Percentiles rank a stretch among this genome's conserved stretches.
These are phyloP conservation scores for Cyberlindnera subsufficiens DNA, from an alignment of 805 yeast species.

Conservation along the genomic window DNA sequence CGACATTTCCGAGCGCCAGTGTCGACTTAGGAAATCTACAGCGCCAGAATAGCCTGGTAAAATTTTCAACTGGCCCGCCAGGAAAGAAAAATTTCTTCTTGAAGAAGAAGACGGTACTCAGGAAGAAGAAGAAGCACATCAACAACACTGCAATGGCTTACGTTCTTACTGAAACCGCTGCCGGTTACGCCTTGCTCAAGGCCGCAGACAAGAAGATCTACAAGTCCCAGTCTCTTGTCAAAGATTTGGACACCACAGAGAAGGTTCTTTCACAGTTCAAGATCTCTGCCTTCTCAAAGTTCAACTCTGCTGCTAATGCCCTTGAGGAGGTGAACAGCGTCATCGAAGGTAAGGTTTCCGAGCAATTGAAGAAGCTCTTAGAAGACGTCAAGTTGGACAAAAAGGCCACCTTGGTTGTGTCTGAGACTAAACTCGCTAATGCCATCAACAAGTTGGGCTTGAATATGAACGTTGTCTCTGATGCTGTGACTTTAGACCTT, in stretches of 20 bases:
- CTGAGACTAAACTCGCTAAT: slow-evolving; percentile 94
- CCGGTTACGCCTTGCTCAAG: slow-evolving; percentile 96
- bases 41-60: neutral
- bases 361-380: slow-evolving; percentile 70
- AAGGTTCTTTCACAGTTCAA: slow-evolving; percentile 88
- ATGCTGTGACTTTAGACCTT: slow-evolving; percentile 90
- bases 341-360: slow-evolving; percentile 90
- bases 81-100: slow-evolving; percentile 5
- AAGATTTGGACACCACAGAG: slow-evolving; percentile 76
- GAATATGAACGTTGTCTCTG: slow-evolving; percentile 83
- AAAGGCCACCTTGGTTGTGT: slow-evolving; percentile 81
- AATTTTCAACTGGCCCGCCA: neutral
- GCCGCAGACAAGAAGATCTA: slow-evolving; percentile 96
- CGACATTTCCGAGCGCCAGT: too few species aligned
- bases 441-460: slow-evolving; percentile 92
- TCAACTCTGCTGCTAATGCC: slow-evolving; percentile 91
- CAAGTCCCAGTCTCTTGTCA: slow-evolving; percentile 68
- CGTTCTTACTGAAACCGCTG: slow-evolving; percentile 96
- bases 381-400: slow-evolving; percentile 74
- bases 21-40: too few species aligned
- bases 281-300: slow-evolving; percentile 92
- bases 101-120: neutral
- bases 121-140: neutral
- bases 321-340: slow-evolving; percentile 91
- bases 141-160: slow-evolving; percentile 50